Percentiles rank a stretch among this genome's conserved stretches.
Conservation (phyloP, 2,329 filamentous ascomycete genomes). For the Diaporthe ilicicola region DNA sequence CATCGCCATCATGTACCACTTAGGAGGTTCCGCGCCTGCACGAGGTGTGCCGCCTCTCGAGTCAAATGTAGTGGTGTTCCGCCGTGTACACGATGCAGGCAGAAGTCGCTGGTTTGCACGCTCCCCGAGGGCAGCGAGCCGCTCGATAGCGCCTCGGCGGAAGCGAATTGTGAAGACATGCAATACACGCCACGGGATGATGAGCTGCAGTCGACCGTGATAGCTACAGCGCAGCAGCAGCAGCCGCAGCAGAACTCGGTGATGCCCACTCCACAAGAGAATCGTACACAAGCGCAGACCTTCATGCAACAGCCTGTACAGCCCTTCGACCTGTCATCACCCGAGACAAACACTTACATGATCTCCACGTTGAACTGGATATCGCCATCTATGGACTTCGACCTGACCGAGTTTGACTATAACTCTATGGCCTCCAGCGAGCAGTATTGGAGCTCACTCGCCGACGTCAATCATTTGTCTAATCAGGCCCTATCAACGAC, state of each 20-base stretch:
- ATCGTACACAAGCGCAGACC: neutral
- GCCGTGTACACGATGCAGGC: conserved; percentile 19
- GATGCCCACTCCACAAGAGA: neutral
- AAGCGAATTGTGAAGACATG: neutral
- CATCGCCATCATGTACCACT: conserved; percentile 18
- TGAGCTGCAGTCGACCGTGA: neutral
- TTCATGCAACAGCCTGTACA: conserved; percentile 12
- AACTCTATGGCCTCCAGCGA: conserved; percentile 16
- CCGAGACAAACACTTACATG: conserved; percentile 21
- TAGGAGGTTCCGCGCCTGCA: conserved; percentile 27
- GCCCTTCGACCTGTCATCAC: neutral
- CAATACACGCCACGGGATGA: neutral
- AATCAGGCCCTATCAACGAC: neutral
- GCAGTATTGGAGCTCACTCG: conserved; percentile 23
- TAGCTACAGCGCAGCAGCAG: neutral
- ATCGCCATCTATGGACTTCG: conserved; percentile 27
- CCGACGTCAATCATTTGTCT: neutral
- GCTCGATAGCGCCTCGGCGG: neutral
- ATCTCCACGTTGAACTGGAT: conserved; percentile 28
- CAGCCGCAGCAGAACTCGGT: neutral
- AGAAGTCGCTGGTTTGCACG: conserved; percentile 25
- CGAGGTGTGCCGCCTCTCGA: conserved; percentile 23
- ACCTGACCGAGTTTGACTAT: conserved; percentile 24
- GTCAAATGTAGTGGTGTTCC: conserved; percentile 25
- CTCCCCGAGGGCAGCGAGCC: conserved; percentile 15